phyloP scores from a whole-genome alignment of 805 yeast genomes.

The Kodamaea kaohsiungensis region DNA sequence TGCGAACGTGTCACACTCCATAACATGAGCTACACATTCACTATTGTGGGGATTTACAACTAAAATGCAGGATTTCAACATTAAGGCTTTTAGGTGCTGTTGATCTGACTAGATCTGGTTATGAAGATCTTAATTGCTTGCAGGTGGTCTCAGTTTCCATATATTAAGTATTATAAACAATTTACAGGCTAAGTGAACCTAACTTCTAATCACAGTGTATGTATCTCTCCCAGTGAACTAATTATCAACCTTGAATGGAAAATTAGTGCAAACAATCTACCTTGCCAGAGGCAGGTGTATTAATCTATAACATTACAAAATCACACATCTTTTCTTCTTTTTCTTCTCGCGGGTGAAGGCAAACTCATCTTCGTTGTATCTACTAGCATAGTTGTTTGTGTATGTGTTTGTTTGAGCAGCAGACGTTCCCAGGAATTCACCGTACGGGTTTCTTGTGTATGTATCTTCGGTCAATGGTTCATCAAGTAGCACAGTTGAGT shows the following conservation, averaged over 20 bases:
- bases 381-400: constrained; percentile 11
- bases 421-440: constrained; percentile 17
- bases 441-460: constrained; percentile 37
- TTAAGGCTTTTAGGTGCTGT: not conserved
- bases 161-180: not conserved
- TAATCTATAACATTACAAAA: constrained; percentile 23
- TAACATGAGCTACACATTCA: too few species aligned
- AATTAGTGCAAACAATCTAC: too few species aligned
- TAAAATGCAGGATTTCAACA: not conserved
- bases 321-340: constrained; percentile 32
- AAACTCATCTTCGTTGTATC: constrained; percentile 43
- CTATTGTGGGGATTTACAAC: not conserved
- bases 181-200: not conserved
- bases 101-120: not conserved
- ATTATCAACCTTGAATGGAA: not conserved
- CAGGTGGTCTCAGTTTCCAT: not conserved
- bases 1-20: too few species aligned
- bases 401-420: not conserved
- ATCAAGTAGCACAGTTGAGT: constrained; percentile 36
- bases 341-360: constrained; percentile 37
- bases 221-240: not conserved
- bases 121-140: not conserved
- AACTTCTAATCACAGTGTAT: not conserved
- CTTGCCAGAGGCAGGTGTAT: not conserved
- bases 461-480: constrained; percentile 44